Evolutionary conservation across 192 early-diverging fungal species (phyloP), one percentile per base, ranked within the genome.

Genomic region (Backusella psychrophila): DNA sequence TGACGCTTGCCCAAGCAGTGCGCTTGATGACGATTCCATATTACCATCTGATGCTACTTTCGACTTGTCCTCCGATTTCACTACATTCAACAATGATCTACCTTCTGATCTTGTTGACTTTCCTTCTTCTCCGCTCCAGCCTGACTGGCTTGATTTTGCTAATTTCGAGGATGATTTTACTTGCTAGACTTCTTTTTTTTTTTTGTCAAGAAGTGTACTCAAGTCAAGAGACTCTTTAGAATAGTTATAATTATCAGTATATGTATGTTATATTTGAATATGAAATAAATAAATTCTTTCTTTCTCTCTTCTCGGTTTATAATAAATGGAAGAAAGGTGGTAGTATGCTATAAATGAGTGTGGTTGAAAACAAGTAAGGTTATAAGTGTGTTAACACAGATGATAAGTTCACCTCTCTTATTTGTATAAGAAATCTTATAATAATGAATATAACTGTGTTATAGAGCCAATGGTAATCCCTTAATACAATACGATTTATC

Each of bases 141-240:
- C 56, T 23, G 56, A 63, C 56, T 63, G 56, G 56, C 56, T 63
- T 63, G 56, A 63, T 63, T 63, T 63, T 63, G 56, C 56, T 63
- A 63, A 63, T 63, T 63, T 63, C 26, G 56, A 63, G 56, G 56
- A 63, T 63, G 56, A 63, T 63, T 63, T 63, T 63, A 63, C 56
- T 63, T 63, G 56, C 26, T 63, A 63, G 23, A 63, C 21, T n/a
- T 49, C 4, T 49, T 44, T 17, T 44, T 44, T 17, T 44, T 12
- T 44, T 49, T 49, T 44, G 42, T 17, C 14, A 44, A 44, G 42
- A 44, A 14, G 42, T 44, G 9, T 44, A 17, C 14, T 3, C 11
- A 14, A 44, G 12, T n/a, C 46, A 19, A 19, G 46, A 49, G 19
- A 49, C 46, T 49, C 46, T n/a, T 49, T 49, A 49, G 46, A 19